These are phyloP conservation scores for Pichia pseudocactophila DNA, from an alignment of 805 yeast species.

Conservation along the genomic window DNA sequence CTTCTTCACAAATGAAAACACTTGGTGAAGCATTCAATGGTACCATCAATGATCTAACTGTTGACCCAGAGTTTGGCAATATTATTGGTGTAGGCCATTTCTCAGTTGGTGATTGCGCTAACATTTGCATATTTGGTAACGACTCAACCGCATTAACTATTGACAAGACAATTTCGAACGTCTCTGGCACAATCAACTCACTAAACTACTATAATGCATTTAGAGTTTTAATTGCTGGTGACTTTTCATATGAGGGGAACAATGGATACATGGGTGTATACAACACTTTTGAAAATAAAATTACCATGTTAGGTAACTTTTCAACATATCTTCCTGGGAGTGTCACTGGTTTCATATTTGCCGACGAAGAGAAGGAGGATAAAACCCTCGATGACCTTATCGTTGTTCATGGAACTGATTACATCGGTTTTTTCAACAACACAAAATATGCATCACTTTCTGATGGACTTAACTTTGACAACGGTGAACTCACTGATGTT, in stretches of 20 bases:
- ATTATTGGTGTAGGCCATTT: slow-evolving; percentile 72
- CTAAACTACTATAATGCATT: slow-evolving; percentile 37
- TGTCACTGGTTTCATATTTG: slow-evolving; percentile 19
- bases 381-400: slow-evolving; percentile 32
- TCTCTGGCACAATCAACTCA: slow-evolving; percentile 46
- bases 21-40: slow-evolving; percentile 31
- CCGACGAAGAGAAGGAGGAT: slow-evolving; percentile 33
- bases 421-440: slow-evolving; percentile 37
- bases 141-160: slow-evolving; percentile 19
- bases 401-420: slow-evolving; percentile 34
- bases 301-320: slow-evolving; percentile 17
- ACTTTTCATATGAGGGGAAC: slow-evolving; percentile 31
- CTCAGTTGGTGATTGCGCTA: slow-evolving; percentile 38
- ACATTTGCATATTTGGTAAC: slow-evolving; percentile 56
- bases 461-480: slow-evolving; percentile 24
- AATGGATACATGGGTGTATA: slow-evolving; percentile 41
- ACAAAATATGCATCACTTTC: slow-evolving; percentile 40
- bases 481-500: slow-evolving; percentile 36
- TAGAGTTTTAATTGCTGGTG: slow-evolving; percentile 41
- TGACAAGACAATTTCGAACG: slow-evolving; percentile 43
- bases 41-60: slow-evolving; percentile 32
- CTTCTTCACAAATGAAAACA: slow-evolving; percentile 30
- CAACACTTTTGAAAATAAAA: slow-evolving; percentile 37
- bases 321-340: slow-evolving; percentile 26
- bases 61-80: slow-evolving; percentile 32